Percentiles rank a stretch among this genome's conserved stretches.
phyloP scores from a whole-genome alignment of 345 rosid genomes.

The Hevea brasiliensis region DNA sequence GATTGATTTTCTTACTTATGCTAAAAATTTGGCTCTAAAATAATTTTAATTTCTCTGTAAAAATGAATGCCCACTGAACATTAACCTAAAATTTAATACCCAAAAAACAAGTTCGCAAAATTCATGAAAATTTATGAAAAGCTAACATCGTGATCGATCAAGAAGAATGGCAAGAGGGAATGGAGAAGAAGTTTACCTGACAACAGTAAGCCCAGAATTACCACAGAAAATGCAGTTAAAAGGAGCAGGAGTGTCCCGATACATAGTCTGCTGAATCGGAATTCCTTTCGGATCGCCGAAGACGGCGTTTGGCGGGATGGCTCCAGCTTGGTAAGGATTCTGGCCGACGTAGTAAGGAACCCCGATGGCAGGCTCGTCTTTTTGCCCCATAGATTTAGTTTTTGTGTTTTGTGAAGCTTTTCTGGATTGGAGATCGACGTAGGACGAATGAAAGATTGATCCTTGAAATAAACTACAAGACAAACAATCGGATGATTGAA shows the following conservation, averaged over 20 bases:
- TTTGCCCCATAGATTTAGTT: constrained; percentile 41
- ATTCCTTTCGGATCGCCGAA: constrained; percentile 69
- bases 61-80: neutral
- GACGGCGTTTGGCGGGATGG: constrained; percentile 70
- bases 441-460: neutral
- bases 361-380: constrained; percentile 60
- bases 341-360: constrained; percentile 62
- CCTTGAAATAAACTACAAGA: too few relatives aligned
- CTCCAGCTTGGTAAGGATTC: constrained; percentile 74
- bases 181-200: constrained; percentile 46
- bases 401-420: neutral
- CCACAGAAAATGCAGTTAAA: constrained; percentile 79
- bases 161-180: neutral
- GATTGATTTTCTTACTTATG: too few relatives aligned
- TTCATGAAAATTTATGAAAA: neutral
- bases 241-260: constrained; percentile 93
- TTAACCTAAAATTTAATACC: neutral
- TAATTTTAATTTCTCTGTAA: too few relatives aligned
- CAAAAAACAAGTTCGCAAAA: neutral
- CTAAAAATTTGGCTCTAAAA: too few relatives aligned
- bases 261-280: constrained; percentile 84
- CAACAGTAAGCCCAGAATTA: constrained; percentile 65
- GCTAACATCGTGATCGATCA: neutral
- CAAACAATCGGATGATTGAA: neutral
- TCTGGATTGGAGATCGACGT: neutral